Evolutionary conservation across 2,329 filamentous ascomycete species (phyloP), one percentile per base, ranked within the genome.

Genomic region (Fusarium piperis): DNA sequence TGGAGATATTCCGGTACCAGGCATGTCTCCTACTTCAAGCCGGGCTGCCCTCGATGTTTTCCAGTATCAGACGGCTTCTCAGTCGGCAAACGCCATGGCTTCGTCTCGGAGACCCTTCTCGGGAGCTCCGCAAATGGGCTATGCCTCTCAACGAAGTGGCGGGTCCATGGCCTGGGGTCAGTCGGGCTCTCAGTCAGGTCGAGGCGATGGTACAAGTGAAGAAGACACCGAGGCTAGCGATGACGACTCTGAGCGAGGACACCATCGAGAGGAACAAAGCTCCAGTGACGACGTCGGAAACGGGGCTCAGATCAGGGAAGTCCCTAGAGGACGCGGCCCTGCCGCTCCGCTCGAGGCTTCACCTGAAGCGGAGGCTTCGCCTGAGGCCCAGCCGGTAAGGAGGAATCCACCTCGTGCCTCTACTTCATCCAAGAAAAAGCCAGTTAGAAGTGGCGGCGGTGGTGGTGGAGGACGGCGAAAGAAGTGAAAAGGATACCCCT

Each of bases 31-130:
- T 13, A 74, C 76, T 20, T 76, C 78, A 20, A 76, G 74, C 13
- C 76, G 77, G 20, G 61, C 67, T 38, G 70, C 70, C 6, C 62
- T 80, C 15, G 85, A 89, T 65, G 87, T 87, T 6, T 89, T 89
- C 65, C 83, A 84, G 67, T 89, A 85, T 75, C 86, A 88, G 78
- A 85, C 79, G 23, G 85, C 83, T 13, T 76, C 85, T 36, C 83
- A 82, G 33, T 78, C 78, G 59, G 73, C 83, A 15, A 77, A 76
- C 58, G 78, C 80, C 70, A 73, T 78, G 52, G 77, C 76, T 53
- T 70, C 78, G 15, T 77, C 81, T 51, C 81, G 81, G 71, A 80
- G 83, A 58, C 79, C 81, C 56, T 74, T 77, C 16, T 80, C 81
- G 16, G 82, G 81, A n/a, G 75, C 80, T 35, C 67, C 77, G 1